phyloP scores from a whole-genome alignment of 257 asterid genomes.

The Capsicum pubescens region DNA sequence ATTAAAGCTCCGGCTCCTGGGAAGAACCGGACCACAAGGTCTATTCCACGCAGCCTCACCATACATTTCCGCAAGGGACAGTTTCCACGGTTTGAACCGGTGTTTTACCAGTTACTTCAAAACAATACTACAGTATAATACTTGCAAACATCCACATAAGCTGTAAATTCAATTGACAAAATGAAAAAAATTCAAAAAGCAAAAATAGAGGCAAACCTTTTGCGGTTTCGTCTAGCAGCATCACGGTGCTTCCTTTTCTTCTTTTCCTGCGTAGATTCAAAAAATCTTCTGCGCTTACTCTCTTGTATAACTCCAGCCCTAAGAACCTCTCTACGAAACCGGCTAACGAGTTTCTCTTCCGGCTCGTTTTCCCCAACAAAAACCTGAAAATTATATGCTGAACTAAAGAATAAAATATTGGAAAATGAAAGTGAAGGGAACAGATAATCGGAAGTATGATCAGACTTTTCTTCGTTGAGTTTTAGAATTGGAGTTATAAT shows the following conservation, averaged over 20 bases:
- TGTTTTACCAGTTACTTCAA: too few species aligned
- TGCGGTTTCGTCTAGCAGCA: slow-evolving; percentile 56
- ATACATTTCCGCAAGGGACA: too few species aligned
- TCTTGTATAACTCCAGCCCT: slow-evolving; percentile 58
- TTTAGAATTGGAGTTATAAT: background rate
- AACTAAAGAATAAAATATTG: slow-evolving; percentile 44
- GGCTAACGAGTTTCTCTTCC: slow-evolving; percentile 49
- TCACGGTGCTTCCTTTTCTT: slow-evolving; percentile 58
- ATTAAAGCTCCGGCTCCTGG: too few species aligned
- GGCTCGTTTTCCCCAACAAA: slow-evolving; percentile 47
- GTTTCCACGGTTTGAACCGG: too few species aligned
- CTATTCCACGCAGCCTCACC: too few species aligned
- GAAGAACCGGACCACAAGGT: too few species aligned
- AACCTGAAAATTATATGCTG: slow-evolving; percentile 52
- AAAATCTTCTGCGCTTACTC: slow-evolving; percentile 56
- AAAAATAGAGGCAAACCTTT: slow-evolving; percentile 42
- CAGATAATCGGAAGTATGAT: slow-evolving; percentile 21
- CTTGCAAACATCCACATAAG: too few species aligned
- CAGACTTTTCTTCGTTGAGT: background rate
- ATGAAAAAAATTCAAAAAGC: background rate
- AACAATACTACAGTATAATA: too few species aligned
- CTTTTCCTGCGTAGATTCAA: slow-evolving; percentile 53
- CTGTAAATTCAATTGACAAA: background rate
- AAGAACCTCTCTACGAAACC: slow-evolving; percentile 54
- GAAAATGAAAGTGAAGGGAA: slow-evolving; percentile 53